Conservation (phyloP, 257 asterid genomes). For the Fraxinus cuspidata region DNA sequence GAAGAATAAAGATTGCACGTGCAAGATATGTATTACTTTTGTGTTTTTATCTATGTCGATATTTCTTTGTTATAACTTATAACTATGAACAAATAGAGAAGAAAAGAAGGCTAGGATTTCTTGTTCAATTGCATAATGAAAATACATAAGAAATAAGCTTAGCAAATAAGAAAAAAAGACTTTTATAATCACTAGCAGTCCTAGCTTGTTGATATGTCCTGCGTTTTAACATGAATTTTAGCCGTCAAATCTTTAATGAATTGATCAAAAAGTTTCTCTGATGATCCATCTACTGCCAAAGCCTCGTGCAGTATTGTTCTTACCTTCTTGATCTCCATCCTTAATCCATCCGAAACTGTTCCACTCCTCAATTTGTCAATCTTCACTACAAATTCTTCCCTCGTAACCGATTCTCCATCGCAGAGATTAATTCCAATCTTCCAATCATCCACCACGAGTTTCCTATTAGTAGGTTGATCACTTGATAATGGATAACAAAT, state of each 20-base stretch:
- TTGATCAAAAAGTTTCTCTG: conserved; percentile 34
- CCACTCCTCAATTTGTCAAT: conserved; percentile 32
- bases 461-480: conserved; percentile 52
- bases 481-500: conserved; percentile 45
- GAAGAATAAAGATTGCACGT: too few relatives aligned
- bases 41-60: too few relatives aligned
- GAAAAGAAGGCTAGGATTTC: too few relatives aligned
- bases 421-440: conserved; percentile 49
- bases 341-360: conserved; percentile 28
- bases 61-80: too few relatives aligned
- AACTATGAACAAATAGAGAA: too few relatives aligned
- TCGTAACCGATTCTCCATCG: conserved; percentile 32
- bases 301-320: conserved; percentile 19
- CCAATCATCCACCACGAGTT: conserved; percentile 55
- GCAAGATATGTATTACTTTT: too few relatives aligned
- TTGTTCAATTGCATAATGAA: too few relatives aligned
- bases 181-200: not conserved
- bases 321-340: conserved; percentile 34
- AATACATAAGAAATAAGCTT: too few relatives aligned
- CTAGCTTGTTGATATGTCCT: not conserved
- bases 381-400: conserved; percentile 38
- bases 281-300: conserved; percentile 32
- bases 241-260: conserved; percentile 40
- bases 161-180: not conserved
- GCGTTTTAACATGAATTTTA: conserved; percentile 16